Conservation (phyloP, 768 basidiomycete species). For the Hypholoma sublateritium region DNA sequence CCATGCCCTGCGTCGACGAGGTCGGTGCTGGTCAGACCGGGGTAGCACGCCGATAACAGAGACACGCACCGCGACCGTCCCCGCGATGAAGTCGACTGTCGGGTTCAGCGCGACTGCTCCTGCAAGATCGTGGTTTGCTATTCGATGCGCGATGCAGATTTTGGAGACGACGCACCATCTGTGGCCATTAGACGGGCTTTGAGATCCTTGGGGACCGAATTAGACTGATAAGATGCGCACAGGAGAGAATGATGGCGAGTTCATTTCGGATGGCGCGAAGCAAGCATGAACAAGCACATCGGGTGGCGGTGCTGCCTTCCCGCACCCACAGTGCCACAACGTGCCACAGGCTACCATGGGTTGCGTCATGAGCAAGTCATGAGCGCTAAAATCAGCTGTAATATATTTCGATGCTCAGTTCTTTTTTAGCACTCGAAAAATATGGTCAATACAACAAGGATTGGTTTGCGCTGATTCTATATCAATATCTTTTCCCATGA, state of each 20-base stretch:
- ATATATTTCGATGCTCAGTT: too few species aligned
- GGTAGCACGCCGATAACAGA: not conserved
- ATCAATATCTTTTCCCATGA: too few species aligned
- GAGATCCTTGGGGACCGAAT: not conserved
- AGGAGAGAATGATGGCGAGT: not conserved
- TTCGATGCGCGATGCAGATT: not conserved
- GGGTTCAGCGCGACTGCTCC: constrained; percentile 47
- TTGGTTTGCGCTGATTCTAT: too few species aligned
- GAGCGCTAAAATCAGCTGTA: too few species aligned
- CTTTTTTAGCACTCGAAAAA: too few species aligned
- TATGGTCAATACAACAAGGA: too few species aligned
- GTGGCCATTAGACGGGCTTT: not conserved
- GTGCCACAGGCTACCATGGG: too few species aligned
- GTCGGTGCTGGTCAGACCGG: not conserved
- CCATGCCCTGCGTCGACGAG: constrained; percentile 54
- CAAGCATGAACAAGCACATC: too few species aligned
- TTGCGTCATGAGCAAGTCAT: too few species aligned
- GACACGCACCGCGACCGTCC: constrained; percentile 55
- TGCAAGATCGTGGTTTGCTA: not conserved
- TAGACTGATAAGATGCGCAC: not conserved
- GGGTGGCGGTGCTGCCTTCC: too few species aligned
- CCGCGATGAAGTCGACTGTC: constrained; percentile 75
- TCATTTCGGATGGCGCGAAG: too few species aligned
- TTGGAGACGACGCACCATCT: constrained; percentile 5
- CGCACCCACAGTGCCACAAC: too few species aligned